These are phyloP conservation scores for Hericium rajendrae DNA, from an alignment of 768 basidiomycete genomes.

Conservation along the genomic window DNA sequence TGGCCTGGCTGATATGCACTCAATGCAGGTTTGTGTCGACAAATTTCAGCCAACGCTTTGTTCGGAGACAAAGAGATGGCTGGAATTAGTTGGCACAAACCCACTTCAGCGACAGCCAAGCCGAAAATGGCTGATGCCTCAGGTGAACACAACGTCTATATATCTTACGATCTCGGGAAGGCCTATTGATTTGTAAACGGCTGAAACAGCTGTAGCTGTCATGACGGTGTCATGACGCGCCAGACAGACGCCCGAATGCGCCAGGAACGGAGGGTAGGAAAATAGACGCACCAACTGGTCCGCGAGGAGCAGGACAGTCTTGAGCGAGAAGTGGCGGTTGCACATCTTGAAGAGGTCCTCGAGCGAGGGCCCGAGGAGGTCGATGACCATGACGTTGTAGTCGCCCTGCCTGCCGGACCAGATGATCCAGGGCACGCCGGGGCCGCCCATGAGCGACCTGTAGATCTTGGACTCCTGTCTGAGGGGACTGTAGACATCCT, in stretches of 20 bases:
- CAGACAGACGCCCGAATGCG: neutral
- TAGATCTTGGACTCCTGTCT: constrained; percentile 89
- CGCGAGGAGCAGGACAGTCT: constrained; percentile 87
- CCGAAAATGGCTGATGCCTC: too few relatives aligned
- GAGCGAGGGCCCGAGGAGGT: constrained; percentile 84
- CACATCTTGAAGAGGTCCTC: constrained; percentile 85
- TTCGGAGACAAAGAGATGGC: too few relatives aligned
- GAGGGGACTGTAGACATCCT: constrained; percentile 45
- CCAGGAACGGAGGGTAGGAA: neutral
- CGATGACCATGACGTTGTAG: constrained; percentile 97
- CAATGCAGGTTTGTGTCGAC: too few relatives aligned
- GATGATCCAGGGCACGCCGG: constrained; percentile 86
- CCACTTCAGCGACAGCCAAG: too few relatives aligned
- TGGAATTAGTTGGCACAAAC: too few relatives aligned
- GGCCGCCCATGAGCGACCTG: constrained; percentile 82
- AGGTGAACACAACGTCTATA: too few relatives aligned
- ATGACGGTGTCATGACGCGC: too few relatives aligned
- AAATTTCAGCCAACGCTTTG: too few relatives aligned
- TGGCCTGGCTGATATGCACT: too few relatives aligned
- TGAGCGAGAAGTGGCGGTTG: constrained; percentile 87
- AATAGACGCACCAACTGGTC: constrained; percentile 75
- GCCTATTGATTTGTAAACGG: too few relatives aligned
- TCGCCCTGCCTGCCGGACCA: constrained; percentile 87
- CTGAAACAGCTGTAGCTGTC: too few relatives aligned
- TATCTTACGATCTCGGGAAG: too few relatives aligned